Percentiles rank a stretch among this genome's conserved stretches.
Conservation (phyloP, 2,329 filamentous ascomycete species). For the Acrocalymma vagum region DNA sequence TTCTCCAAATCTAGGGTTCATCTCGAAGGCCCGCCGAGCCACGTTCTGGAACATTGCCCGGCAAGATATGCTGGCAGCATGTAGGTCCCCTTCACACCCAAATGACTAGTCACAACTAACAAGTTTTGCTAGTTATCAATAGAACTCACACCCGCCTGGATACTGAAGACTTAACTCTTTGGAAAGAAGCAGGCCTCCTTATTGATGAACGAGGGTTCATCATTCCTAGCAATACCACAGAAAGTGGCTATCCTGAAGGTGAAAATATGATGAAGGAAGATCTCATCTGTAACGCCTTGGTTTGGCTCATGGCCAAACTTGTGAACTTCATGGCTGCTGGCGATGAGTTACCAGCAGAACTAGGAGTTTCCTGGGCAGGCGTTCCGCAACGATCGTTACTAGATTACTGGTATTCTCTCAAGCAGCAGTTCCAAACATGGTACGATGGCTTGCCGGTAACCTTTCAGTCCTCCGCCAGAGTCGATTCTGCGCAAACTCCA, state of each 20-base stretch:
- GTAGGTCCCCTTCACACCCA: constrained; percentile 44
- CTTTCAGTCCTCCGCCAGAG: constrained; percentile 65
- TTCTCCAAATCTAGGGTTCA: constrained; percentile 36
- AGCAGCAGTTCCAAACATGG: constrained; percentile 67
- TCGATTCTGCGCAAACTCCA: constrained; percentile 47
- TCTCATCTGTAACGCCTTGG: constrained; percentile 68
- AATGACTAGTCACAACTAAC: constrained; percentile 11
- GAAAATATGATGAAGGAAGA: constrained; percentile 67
- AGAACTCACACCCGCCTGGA: constrained; percentile 68
- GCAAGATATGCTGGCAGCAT: constrained; percentile 71
- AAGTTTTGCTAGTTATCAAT: constrained; percentile 59
- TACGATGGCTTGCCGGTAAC: constrained; percentile 66
- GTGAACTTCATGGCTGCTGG: constrained; percentile 70
- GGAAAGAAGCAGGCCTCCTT: constrained; percentile 70
- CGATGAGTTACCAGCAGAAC: constrained; percentile 56
- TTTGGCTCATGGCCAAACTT: constrained; percentile 73
- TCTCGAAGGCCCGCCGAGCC: constrained; percentile 64
- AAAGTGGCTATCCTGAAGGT: constrained; percentile 52
- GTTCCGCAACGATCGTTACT: constrained; percentile 60
- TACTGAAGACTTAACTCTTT: constrained; percentile 68
- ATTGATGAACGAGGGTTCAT: constrained; percentile 63
- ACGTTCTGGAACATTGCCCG: constrained; percentile 74
- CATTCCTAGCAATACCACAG: constrained; percentile 53
- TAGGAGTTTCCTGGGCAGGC: constrained; percentile 51
- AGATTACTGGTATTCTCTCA: constrained; percentile 63